These are phyloP conservation scores for Quercus tomentella DNA, from an alignment of 331 rosid species.

Conservation along the genomic window DNA sequence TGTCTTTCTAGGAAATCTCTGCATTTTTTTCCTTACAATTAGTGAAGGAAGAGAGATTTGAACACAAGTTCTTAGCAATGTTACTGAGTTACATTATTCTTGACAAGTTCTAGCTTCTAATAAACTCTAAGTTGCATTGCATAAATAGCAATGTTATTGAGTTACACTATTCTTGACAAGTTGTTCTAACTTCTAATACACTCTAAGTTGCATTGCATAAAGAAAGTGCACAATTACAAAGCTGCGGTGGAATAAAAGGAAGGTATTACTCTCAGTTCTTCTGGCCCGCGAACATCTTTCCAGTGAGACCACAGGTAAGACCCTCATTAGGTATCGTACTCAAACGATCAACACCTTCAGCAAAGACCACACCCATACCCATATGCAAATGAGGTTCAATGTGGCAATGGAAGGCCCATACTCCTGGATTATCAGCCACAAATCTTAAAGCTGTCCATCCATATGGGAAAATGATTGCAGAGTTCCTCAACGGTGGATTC, in stretches of 20 bases:
- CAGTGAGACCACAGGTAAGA: slow-evolving; percentile 38
- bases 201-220: neutral
- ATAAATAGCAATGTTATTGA: too few relatives aligned
- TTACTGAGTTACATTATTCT: too few relatives aligned
- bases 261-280: neutral
- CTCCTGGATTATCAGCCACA: slow-evolving; percentile 81
- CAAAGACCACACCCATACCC: slow-evolving; percentile 86
- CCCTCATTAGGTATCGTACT: slow-evolving; percentile 34
- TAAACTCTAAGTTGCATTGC: too few relatives aligned
- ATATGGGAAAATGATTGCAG: slow-evolving; percentile 60
- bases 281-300: neutral
- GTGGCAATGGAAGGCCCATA: slow-evolving; percentile 79
- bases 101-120: too few relatives aligned
- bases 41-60: too few relatives aligned
- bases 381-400: slow-evolving; percentile 90
- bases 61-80: too few relatives aligned
- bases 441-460: slow-evolving; percentile 87
- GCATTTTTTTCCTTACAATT: too few relatives aligned
- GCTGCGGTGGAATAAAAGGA: neutral
- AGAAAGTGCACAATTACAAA: neutral
- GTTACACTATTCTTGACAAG: too few relatives aligned
- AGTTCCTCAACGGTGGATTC: slow-evolving; percentile 68
- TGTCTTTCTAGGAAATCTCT: too few relatives aligned
- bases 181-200: too few relatives aligned
- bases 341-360: slow-evolving; percentile 43